Evolutionary conservation across 805 yeast species (phyloP).

Genomic region (Saturnispora besseyi): DNA sequence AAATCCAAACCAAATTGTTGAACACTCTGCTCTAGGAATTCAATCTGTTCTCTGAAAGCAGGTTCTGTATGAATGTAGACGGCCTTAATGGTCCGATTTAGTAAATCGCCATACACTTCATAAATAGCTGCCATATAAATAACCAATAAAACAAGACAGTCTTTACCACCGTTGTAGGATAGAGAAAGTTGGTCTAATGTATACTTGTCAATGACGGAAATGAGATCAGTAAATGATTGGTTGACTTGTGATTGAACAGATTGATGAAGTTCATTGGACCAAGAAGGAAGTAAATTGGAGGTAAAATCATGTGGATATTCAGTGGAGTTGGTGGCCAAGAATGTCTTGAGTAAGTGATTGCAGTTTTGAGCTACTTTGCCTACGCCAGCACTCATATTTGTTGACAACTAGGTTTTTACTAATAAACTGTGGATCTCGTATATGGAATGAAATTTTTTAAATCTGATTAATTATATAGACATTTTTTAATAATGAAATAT

Average conservation of each 20-base stretch:
- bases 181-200: conserved; percentile 50
- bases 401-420: no score
- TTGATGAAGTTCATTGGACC: conserved; percentile 10
- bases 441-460: not conserved
- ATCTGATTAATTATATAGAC: not conserved
- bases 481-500: not conserved
- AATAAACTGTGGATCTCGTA: no score
- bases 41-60: conserved; percentile 62
- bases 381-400: not conserved
- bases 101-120: conserved; percentile 13
- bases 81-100: conserved; percentile 26
- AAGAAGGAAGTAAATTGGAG: not conserved
- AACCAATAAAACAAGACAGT: conserved; percentile 82
- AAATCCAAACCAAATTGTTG: conserved; percentile 45
- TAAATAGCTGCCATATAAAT: conserved; percentile 52
- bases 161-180: conserved; percentile 95
- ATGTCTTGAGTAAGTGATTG: not conserved
- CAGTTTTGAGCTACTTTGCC: not conserved
- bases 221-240: conserved; percentile 15
- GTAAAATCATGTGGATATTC: not conserved
- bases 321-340: not conserved
- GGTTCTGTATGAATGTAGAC: conserved; percentile 70
- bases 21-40: conserved; percentile 52
- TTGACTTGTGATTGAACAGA: conserved; percentile 22
- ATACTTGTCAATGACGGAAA: conserved; percentile 17